phyloP scores from a whole-genome alignment of 1,284 basidiomycete genomes.

The Cutaneotrichosporon sp. region DNA sequence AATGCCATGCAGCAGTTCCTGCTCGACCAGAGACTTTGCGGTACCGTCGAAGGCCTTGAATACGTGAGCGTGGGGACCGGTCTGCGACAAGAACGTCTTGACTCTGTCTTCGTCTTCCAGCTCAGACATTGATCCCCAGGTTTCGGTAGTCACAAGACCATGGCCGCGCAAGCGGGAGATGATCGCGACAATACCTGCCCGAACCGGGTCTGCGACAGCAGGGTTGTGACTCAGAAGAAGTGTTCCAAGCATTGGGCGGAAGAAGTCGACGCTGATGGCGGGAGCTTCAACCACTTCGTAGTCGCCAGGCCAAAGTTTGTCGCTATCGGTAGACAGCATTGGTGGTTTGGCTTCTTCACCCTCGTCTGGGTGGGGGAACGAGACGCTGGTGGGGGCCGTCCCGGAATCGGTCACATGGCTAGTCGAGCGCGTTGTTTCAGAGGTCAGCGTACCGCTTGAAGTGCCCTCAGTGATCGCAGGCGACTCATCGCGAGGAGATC shows the following conservation, averaged over 20 bases:
- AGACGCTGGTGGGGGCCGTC: conserved; percentile 3
- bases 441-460: not conserved
- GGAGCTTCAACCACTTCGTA: conserved; percentile 15
- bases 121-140: conserved; percentile 36
- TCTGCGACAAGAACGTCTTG: conserved; percentile 46
- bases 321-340: not conserved
- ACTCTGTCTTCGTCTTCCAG: conserved; percentile 30
- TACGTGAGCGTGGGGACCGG: conserved; percentile 49
- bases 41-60: conserved; percentile 57
- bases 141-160: conserved; percentile 35
- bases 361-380: not conserved
- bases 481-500: not conserved
- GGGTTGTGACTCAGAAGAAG: conserved; percentile 78
- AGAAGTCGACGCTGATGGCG: conserved; percentile 72
- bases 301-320: conserved; percentile 1
- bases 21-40: conserved; percentile 67
- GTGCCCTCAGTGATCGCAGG: not conserved
- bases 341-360: not conserved
- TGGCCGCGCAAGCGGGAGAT: conserved; percentile 57
- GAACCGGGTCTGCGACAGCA: conserved; percentile 69
- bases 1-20: conserved; percentile 77
- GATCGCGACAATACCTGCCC: conserved; percentile 74
- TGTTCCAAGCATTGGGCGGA: conserved; percentile 87
- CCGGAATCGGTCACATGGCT: not conserved
- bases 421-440: not conserved